These are phyloP conservation scores for Pythium pyrilobum DNA, from an alignment of 352 stramenopile species.

Conservation along the genomic window DNA sequence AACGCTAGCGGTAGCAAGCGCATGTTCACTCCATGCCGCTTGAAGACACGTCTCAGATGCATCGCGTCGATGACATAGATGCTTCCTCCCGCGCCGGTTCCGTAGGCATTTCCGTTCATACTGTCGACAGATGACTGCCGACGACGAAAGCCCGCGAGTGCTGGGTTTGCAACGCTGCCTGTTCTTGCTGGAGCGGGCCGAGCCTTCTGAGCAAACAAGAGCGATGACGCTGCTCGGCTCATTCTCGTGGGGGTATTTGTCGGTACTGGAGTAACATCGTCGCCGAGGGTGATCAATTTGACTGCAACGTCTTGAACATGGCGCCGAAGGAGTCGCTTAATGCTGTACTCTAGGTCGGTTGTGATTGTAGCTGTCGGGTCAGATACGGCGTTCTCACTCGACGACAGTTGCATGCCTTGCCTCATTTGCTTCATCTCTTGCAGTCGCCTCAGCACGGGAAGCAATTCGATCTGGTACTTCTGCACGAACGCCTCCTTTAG, in stretches of 20 bases:
- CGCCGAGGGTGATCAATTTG: slow-evolving; percentile 61
- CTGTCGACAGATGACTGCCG: slow-evolving; percentile 34
- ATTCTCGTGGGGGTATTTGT: background rate
- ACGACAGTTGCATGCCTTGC: background rate
- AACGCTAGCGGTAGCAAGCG: slow-evolving; percentile 70
- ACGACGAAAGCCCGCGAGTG: background rate
- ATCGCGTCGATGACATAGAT: slow-evolving; percentile 71
- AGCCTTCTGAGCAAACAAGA: too few relatives aligned
- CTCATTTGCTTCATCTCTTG: slow-evolving; percentile 44
- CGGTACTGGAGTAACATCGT: slow-evolving; percentile 14
- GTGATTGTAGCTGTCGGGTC: slow-evolving; percentile 30
- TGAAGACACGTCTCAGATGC: slow-evolving; percentile 56
- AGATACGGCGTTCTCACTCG: background rate
- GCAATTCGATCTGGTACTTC: slow-evolving; percentile 57
- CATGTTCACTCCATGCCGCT: slow-evolving; percentile 58
- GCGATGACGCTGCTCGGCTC: background rate
- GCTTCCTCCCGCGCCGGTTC: slow-evolving; percentile 17
- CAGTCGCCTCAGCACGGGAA: slow-evolving; percentile 49
- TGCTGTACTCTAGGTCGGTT: slow-evolving; percentile 36
- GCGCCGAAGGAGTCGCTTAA: slow-evolving; percentile 52
- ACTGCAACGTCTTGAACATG: slow-evolving; percentile 50
- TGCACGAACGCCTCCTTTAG: slow-evolving; percentile 68
- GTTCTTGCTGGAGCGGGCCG: too few relatives aligned
- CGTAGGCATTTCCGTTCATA: slow-evolving; percentile 10
- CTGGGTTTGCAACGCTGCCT: background rate